Percentiles rank a stretch among this genome's conserved stretches.
Conservation (phyloP, 2,329 filamentous ascomycete genomes). For the Cryphonectria naterciae region DNA sequence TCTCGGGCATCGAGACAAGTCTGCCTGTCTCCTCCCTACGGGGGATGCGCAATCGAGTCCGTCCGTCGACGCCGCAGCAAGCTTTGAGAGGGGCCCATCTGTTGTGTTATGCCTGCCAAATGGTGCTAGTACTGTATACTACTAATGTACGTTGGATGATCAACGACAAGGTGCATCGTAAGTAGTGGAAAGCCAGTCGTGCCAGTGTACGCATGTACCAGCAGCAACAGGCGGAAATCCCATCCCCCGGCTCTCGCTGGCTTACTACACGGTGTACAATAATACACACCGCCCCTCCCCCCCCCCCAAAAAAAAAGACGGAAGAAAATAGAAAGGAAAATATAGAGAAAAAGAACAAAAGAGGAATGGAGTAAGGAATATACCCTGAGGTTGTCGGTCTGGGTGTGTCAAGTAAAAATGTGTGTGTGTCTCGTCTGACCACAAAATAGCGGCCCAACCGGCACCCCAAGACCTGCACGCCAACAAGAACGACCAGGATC, state of each 20-base stretch:
- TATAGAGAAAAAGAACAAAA: too few species aligned
- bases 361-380: too few species aligned
- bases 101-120: background rate
- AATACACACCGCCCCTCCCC: too few species aligned
- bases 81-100: background rate
- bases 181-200: background rate
- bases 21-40: background rate
- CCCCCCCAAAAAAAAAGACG: too few species aligned
- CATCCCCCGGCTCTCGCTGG: background rate
- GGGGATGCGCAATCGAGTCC: background rate
- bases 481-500: background rate
- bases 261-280: background rate
- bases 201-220: background rate
- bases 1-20: background rate
- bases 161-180: background rate
- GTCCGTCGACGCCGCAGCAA: background rate
- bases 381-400: too few species aligned
- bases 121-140: background rate
- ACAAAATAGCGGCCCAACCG: background rate
- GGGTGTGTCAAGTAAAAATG: background rate
- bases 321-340: background rate
- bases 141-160: background rate
- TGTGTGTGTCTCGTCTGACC: background rate
- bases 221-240: background rate
- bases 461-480: background rate